Percentiles rank a stretch among this genome's conserved stretches.
These are phyloP conservation scores for Hypoxylon sp. DNA, from an alignment of 2,329 filamentous ascomycete genomes.

Conservation along the genomic window DNA sequence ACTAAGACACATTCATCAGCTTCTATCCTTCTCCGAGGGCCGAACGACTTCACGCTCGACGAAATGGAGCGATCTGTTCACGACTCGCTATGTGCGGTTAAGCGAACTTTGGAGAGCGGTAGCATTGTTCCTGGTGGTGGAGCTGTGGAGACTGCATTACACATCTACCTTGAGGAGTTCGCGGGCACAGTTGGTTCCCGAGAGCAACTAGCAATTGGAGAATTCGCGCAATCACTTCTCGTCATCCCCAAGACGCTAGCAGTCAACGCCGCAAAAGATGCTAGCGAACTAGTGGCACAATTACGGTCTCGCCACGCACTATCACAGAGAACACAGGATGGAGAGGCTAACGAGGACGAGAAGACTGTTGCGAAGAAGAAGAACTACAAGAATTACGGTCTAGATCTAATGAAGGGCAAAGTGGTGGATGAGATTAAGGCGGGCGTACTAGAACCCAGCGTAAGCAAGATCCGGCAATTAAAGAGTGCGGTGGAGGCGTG, in stretches of 20 bases:
- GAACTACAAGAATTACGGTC: constrained; percentile 98
- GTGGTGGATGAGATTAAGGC: constrained; percentile 95
- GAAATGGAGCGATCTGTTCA: constrained; percentile 99
- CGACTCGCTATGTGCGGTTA: constrained; percentile 96
- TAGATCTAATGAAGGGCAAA: constrained; percentile 90
- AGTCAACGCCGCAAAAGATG: constrained; percentile 96
- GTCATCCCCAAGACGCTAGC: constrained; percentile 96
- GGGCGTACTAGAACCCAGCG: constrained; percentile 94
- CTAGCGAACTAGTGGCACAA: constrained; percentile 94
- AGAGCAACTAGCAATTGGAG: constrained; percentile 97
- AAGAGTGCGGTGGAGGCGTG: constrained; percentile 99
- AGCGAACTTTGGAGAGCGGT: constrained; percentile 96
- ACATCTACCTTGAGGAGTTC: constrained; percentile 99
- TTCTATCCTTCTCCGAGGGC: constrained; percentile 93
- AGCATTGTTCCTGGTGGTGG: constrained; percentile 97
- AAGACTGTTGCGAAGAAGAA: constrained; percentile 93
- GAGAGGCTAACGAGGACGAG: constrained; percentile 87
- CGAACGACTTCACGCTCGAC: constrained; percentile 96
- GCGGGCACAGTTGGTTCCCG: constrained; percentile 96
- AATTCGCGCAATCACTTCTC: constrained; percentile 95
- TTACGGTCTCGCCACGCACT: constrained; percentile 94
- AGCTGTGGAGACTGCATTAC: constrained; percentile 97
- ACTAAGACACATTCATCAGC: constrained; percentile 95
- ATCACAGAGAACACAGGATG: constrained; percentile 90
- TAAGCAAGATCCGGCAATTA: constrained; percentile 98